Base-by-base conservation (phyloP, 192 early-diverging fungal species). In the Jimgerdemannia lactiflua region DNA sequence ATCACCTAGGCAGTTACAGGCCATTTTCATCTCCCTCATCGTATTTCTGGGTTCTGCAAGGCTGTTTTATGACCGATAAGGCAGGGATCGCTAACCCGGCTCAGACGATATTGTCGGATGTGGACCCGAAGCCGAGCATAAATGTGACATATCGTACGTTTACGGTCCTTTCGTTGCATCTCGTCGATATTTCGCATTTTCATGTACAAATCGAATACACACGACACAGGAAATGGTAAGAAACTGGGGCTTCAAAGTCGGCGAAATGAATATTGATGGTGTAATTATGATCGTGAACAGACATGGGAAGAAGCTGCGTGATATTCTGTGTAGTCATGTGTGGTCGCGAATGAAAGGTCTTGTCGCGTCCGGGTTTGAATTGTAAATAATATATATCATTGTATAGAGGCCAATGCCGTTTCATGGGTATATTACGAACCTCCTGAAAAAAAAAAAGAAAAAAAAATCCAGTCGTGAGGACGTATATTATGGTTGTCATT, bases 221-320 rank as follows among this genome's bases (percentile, higher is more conserved):
- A 29, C 29, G 29, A 49, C 17, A 54, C 40, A 83, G 81, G 85
- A 67, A 84, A 88, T 42, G 84, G 84, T 43, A 86, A 88, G 69
- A 84, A 76, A 40, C 79, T 88, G 9, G 64, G 77, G 18, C 67
- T 88, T 39, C 70, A 82, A n/a, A 18, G 43, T 83, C n/a, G 85
- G 77, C 39, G 78, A 84, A 18, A 77, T 86, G 77, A 86, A 86
- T 65, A 80, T 88, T 66, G 78, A 83, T 70, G 71, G 77, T 67
- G 72, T 88, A 49, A 66, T 88, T 20, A 79, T 78, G 17, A 70
- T 80, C 68, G 81, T 88, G 3, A 82, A 84, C 79, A 88, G 86
- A 71, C 86, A 88, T 67, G 85, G 84, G 54, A 86, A 80, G 76
- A 86, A 86, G 49, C 70, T 88, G 73, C 77, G 75, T 88, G 82